phyloP scores from a whole-genome alignment of 139 green algal genomes.

The Mesotaenium endlicherianum region DNA sequence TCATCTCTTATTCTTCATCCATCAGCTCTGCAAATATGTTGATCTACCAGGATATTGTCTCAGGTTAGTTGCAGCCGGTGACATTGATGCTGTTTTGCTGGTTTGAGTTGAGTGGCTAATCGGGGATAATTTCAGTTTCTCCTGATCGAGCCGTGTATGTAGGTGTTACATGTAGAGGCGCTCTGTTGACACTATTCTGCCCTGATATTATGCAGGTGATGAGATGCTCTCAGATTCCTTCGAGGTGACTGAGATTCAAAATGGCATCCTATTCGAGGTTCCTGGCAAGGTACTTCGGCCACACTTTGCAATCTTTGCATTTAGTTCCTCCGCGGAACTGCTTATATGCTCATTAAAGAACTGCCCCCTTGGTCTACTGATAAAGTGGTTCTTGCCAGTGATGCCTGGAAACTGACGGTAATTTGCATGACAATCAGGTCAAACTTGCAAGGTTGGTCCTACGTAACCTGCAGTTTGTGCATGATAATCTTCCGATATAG shows the following conservation, averaged over 20 bases:
- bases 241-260: constrained; percentile 4
- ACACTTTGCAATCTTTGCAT: not conserved
- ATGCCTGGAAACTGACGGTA: not conserved
- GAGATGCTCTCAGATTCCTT: constrained; percentile 28
- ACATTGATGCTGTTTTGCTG: too few species aligned
- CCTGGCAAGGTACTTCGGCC: not conserved
- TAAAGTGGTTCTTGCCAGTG: not conserved
- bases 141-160: too few species aligned
- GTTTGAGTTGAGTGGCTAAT: too few species aligned
- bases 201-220: too few species aligned
- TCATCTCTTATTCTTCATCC: too few species aligned
- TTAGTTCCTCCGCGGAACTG: not conserved
- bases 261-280: constrained; percentile 35
- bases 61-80: too few species aligned
- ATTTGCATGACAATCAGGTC: not conserved
- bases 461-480: not conserved
- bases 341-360: not conserved
- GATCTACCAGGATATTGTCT: too few species aligned
- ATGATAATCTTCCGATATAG: not conserved
- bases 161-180: too few species aligned
- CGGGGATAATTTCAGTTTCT: too few species aligned
- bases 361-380: not conserved
- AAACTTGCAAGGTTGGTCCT: not conserved
- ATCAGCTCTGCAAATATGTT: too few species aligned
- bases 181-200: too few species aligned